Percentiles rank a stretch among this genome's conserved stretches.
Conservation (phyloP, 306 rosid species). For the Castanea crenata region DNA sequence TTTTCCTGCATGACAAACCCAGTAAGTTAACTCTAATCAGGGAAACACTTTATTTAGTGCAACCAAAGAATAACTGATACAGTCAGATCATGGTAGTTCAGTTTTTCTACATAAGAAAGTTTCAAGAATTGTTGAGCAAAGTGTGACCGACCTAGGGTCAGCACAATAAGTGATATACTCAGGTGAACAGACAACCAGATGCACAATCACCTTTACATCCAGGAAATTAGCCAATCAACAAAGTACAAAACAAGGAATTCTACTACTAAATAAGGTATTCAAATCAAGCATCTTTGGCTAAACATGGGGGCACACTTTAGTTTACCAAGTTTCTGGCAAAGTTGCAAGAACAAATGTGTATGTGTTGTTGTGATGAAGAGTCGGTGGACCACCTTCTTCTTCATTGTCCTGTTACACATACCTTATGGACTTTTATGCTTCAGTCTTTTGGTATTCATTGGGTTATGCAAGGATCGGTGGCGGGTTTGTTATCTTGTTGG, state of each 20-base stretch:
- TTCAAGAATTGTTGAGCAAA: neutral
- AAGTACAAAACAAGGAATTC: neutral
- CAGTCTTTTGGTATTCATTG: too few relatives aligned
- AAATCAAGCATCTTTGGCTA: neutral
- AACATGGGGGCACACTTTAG: neutral
- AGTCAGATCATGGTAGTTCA: neutral
- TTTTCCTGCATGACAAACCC: slow-evolving; percentile 55
- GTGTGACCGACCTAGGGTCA: slow-evolving; percentile 4
- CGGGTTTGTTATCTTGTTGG: too few relatives aligned
- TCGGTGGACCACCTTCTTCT: too few relatives aligned
- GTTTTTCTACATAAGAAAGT: neutral
- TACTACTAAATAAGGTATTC: neutral
- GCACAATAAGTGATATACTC: slow-evolving; percentile 5
- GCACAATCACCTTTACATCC: slow-evolving; percentile 7
- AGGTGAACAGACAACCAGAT: slow-evolving; percentile 9
- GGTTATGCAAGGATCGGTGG: too few relatives aligned
- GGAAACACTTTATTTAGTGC: slow-evolving; percentile 19
- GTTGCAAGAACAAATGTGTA: neutral
- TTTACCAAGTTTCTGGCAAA: neutral
- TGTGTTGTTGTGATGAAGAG: too few relatives aligned
- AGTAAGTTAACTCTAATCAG: slow-evolving; percentile 13
- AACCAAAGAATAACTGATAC: neutral
- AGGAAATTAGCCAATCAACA: slow-evolving; percentile 4
- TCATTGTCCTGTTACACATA: too few relatives aligned
- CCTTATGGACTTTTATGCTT: too few relatives aligned